Evolutionary conservation across 495 filamentous ascomycete genomes (phyloP).

Genomic region (Durotheca rogersii): DNA sequence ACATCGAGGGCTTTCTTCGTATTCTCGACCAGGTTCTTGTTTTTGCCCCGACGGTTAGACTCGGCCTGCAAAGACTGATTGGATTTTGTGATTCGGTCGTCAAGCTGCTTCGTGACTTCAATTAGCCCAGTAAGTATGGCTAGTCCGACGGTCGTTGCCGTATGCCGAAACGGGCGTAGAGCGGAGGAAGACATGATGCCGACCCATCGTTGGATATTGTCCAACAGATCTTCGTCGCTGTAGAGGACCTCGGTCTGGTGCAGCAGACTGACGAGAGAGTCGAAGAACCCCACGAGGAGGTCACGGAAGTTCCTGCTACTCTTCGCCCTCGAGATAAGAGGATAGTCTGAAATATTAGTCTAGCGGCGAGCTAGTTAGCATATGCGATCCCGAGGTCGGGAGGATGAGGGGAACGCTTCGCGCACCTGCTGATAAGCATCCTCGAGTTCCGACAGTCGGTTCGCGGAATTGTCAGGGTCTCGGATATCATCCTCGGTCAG

Average conservation of each 20-base stretch:
- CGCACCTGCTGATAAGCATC: conserved; percentile 71
- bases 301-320: conserved; percentile 70
- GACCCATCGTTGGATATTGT: conserved; percentile 85
- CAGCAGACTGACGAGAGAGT: conserved; percentile 67
- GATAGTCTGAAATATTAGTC: conserved; percentile 83
- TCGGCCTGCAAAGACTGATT: conserved; percentile 80
- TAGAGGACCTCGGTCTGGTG: conserved; percentile 75
- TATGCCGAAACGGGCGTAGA: conserved; percentile 88
- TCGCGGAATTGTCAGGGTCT: conserved; percentile 77
- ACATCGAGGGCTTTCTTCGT: conserved; percentile 65
- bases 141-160: conserved; percentile 77
- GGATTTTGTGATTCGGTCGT: conserved; percentile 64
- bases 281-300: conserved; percentile 74
- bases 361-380: conserved; percentile 38
- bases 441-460: conserved; percentile 71
- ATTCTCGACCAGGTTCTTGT: conserved; percentile 61
- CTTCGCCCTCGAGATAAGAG: conserved; percentile 80
- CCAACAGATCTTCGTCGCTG: conserved; percentile 69
- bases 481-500: conserved; percentile 76
- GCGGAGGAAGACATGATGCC: conserved; percentile 79
- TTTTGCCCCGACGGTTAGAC: conserved; percentile 68
- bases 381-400: neutral
- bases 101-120: conserved; percentile 68
- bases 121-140: conserved; percentile 71
- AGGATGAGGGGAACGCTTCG: neutral